Evolutionary conservation across 768 basidiomycete genomes (phyloP).

Genomic region (button mushroom (Agaricus bisporus)): DNA sequence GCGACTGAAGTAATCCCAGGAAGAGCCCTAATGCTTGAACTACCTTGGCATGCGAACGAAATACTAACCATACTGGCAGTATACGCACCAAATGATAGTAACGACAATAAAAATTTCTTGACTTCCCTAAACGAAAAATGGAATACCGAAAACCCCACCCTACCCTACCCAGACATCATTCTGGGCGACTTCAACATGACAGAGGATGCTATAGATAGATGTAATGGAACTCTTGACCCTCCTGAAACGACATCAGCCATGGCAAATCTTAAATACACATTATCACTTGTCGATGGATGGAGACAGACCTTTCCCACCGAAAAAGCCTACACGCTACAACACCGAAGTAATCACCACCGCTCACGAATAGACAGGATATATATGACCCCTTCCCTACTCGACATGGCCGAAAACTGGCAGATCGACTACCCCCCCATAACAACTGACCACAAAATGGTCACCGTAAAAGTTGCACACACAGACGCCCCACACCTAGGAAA

Average conservation of each 20-base stretch:
- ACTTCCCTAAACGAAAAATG: slow-evolving; percentile 10
- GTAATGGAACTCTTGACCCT: slow-evolving; percentile 17
- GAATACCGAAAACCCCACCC: not conserved
- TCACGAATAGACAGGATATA: slow-evolving; percentile 30
- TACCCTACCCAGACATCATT: slow-evolving; percentile 24
- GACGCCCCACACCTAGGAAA: slow-evolving; percentile 20
- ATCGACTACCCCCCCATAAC: slow-evolving; percentile 14
- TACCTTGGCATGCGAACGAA: slow-evolving; percentile 12
- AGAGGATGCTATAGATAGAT: slow-evolving; percentile 25
- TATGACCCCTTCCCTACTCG: slow-evolving; percentile 9
- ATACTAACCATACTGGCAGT: slow-evolving; percentile 23
- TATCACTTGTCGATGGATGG: slow-evolving; percentile 24
- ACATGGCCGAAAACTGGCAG: slow-evolving; percentile 17
- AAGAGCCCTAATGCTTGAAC: slow-evolving; percentile 16
- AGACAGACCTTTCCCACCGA: slow-evolving; percentile 13
- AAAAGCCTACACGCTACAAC: slow-evolving; percentile 19
- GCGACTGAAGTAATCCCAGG: slow-evolving; percentile 19
- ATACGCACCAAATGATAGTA: slow-evolving; percentile 27
- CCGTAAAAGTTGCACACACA: slow-evolving; percentile 12
- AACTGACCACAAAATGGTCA: slow-evolving; percentile 23
- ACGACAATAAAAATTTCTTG: slow-evolving; percentile 27
- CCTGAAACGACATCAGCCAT: slow-evolving; percentile 11
- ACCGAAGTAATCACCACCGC: not conserved
- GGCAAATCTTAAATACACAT: slow-evolving; percentile 9
- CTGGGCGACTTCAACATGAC: slow-evolving; percentile 38